Evolutionary conservation across 441 rosid genomes (phyloP), one percentile per base, ranked within the genome.

Genomic region (Croton setiger): DNA sequence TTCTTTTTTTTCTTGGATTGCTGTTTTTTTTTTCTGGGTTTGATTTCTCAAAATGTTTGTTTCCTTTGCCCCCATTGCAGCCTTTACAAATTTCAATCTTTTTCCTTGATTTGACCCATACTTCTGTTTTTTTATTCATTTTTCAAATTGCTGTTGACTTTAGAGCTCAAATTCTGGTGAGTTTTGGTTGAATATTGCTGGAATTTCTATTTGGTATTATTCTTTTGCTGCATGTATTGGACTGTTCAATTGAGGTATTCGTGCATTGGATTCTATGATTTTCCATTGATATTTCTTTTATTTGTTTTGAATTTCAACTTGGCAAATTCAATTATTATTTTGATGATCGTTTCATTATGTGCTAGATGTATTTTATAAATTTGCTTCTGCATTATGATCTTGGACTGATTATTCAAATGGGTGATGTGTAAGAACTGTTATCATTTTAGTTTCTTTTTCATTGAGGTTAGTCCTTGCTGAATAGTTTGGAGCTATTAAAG

Each of bases 231-330:
- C 49, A 4, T 35, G 36, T 20, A 20, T 35, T 56, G 36, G 63
- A 71, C 63, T 71, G 57, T 71, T 45, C 47, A 21, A 35, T 49
- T 48, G 57, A 71, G 44, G 23, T 63, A 14, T 43, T 31, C 8
- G 36, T 13, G 11, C 59, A 55, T 20, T 23, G 15, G 11, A 14
- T 47, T 63, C 14, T 14, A 33, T 60, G 12, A 5, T 37, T 65
- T 0, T 17, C 64, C 8, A 2, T 15, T 56, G 41, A 36, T 63
- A 47, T 45, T 9, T 20, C 23, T 20, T 31, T 56, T 52, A 11
- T 20, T 37, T 33, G 51, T 9, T 33, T 18, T 9, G 1, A 5
- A n/a, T 51, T 55, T 8, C 37, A 52, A 17, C 17, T 36, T 31
- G 23, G 35, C 8, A 43, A 18, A 31, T 33, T 43, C 37, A 15